phyloP scores from a whole-genome alignment of 495 filamentous ascomycete species.

The Podospora appendiculata region DNA sequence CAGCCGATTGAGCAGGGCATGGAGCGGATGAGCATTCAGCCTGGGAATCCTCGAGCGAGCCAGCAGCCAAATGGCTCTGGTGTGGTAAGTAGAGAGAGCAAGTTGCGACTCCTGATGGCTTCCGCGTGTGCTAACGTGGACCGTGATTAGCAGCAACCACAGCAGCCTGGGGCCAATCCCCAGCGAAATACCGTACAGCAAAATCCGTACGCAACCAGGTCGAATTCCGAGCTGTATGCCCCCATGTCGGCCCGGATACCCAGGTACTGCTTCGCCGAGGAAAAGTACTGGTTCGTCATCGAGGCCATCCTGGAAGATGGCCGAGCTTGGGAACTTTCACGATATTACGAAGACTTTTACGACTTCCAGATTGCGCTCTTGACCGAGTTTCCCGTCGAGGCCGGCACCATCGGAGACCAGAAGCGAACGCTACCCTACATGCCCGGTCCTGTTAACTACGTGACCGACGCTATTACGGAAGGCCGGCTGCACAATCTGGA shows the following conservation, averaged over 20 bases:
- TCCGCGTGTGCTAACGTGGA: not conserved
- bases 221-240: slow-evolving; percentile 38
- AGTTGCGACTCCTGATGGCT: not conserved
- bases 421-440: slow-evolving; percentile 90
- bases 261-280: slow-evolving; percentile 90
- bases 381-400: slow-evolving; percentile 88
- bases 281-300: slow-evolving; percentile 98
- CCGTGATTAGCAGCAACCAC: not conserved
- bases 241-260: slow-evolving; percentile 75
- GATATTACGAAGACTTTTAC: slow-evolving; percentile 97
- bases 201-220: slow-evolving; percentile 27
- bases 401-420: slow-evolving; percentile 69
- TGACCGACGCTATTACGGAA: slow-evolving; percentile 93
- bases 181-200: slow-evolving; percentile 20
- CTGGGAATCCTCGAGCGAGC: slow-evolving; percentile 34
- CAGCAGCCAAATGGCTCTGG: slow-evolving; percentile 28
- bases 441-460: slow-evolving; percentile 95
- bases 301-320: slow-evolving; percentile 89
- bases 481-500: slow-evolving; percentile 86
- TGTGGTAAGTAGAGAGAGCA: slow-evolving; percentile 27
- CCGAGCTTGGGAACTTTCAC: slow-evolving; percentile 81
- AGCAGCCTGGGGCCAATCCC: slow-evolving; percentile 10
- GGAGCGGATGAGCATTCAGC: slow-evolving; percentile 70
- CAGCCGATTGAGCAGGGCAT: slow-evolving; percentile 55
- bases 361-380: slow-evolving; percentile 95